Evolutionary conservation across 495 filamentous ascomycete species (phyloP), one percentile per base, ranked within the genome.

Genomic region (Friedmanniomyces simplex): DNA sequence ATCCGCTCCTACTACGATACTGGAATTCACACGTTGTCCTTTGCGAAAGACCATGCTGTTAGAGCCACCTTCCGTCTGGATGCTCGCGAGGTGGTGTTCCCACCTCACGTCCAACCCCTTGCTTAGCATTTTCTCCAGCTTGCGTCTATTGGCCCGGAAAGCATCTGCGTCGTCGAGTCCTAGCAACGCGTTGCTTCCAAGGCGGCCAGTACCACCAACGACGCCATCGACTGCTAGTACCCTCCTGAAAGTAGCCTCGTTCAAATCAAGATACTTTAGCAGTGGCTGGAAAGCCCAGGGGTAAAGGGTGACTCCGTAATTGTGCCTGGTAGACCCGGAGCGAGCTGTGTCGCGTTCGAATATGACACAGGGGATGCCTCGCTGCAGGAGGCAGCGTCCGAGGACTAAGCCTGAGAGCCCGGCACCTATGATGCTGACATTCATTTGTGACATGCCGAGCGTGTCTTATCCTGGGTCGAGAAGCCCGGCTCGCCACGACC

Each of bases 301-400:
- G 22, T 71, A 63, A 13, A 76, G 57, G 8, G 69, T 71, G 34
- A 75, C 68, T 37, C 67, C 67, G 52, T 74, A 74, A n/a, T 32
- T 51, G 39, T 69, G 55, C 30, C 59, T 50, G 1, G 65, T 1
- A 12, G 51, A 1, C 59, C n/a, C 7, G 56, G 59, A 0, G 49
- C 12, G 1, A 25, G 46, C 21, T 16, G 42, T 36, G 34, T 57
- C 58, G 21, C 58, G 57, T 11, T 75, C 73, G 26, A 67, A 71
- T 14, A 61, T 52, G 28, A 37, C 24, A 50, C 26, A 37, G 0
- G 62, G 48, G n/a, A 75, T 69, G 22, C 66, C 71, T 37, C 61
- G 61, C 11, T 63, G 53, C 14, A 60, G 66, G 3, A 74, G 65
- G 54, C 69, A 65, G 7, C 62, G 66, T 2, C 60, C 69, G 5